phyloP scores from a whole-genome alignment of 225 moss, liverwort and hornwort genomes.

The Bryum argenteum region DNA sequence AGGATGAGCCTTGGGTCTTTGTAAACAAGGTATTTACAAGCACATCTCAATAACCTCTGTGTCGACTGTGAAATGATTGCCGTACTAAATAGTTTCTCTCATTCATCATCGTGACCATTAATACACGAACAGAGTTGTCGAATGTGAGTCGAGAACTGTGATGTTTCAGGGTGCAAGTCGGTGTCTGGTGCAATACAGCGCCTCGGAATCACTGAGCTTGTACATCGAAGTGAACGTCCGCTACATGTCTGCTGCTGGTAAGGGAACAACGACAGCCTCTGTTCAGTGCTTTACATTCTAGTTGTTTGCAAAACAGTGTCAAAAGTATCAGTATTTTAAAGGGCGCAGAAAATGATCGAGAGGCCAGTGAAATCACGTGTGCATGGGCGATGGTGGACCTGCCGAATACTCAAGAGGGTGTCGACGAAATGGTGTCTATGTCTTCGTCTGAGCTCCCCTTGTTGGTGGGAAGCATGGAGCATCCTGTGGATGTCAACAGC shows the following conservation, averaged over 20 bases:
- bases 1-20: constrained; percentile 43
- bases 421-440: constrained; percentile 30
- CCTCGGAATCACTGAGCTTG: constrained; percentile 37
- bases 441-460: constrained; percentile 33
- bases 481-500: constrained; percentile 34
- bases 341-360: constrained; percentile 30
- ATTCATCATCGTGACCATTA: not conserved
- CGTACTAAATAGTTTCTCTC: not conserved
- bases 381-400: constrained; percentile 49
- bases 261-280: not conserved
- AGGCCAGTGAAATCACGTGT: constrained; percentile 39
- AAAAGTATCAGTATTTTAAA: constrained; percentile 23
- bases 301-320: constrained; percentile 1
- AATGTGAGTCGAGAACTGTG: constrained; percentile 18
- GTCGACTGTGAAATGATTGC: too few relatives aligned
- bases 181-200: constrained; percentile 40
- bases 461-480: constrained; percentile 43
- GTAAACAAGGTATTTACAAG: constrained; percentile 37
- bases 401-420: constrained; percentile 30
- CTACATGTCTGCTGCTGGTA: constrained; percentile 32
- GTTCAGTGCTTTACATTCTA: not conserved
- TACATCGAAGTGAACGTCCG: constrained; percentile 41
- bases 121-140: not conserved
- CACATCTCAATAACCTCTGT: too few relatives aligned
- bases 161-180: constrained; percentile 37